Evolutionary conservation across 805 yeast genomes (phyloP).

Genomic region (Yarrowia divulgata): DNA sequence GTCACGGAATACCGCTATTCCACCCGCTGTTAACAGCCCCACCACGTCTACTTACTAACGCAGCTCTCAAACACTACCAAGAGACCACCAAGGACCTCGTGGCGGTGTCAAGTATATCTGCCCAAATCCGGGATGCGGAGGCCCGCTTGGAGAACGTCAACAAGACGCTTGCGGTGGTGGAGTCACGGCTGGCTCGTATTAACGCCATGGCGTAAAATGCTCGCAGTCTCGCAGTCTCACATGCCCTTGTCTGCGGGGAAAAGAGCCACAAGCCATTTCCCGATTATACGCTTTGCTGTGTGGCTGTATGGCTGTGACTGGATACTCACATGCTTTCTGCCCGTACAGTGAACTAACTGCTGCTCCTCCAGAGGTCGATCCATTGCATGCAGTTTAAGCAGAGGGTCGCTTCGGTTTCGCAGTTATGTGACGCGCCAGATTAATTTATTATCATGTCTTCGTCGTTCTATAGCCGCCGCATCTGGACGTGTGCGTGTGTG

Average conservation of each 20-base stretch:
- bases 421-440: too few species aligned
- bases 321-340: background rate
- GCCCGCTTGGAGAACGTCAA: slow-evolving; percentile 41
- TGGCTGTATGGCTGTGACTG: background rate
- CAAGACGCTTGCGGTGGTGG: slow-evolving; percentile 41
- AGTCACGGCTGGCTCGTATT: slow-evolving; percentile 41
- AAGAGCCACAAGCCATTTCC: slow-evolving; percentile 32
- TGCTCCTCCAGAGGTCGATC: background rate
- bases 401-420: too few species aligned
- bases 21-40: too few species aligned
- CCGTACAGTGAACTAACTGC: too few species aligned
- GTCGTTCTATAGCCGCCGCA: too few species aligned
- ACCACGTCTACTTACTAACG: background rate
- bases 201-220: background rate
- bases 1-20: too few species aligned
- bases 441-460: too few species aligned
- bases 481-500: too few species aligned
- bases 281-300: slow-evolving; percentile 6
- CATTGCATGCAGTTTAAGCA: background rate
- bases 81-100: slow-evolving; percentile 23
- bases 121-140: slow-evolving; percentile 33
- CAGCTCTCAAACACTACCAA: slow-evolving; percentile 27
- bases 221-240: background rate
- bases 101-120: slow-evolving; percentile 19
- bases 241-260: slow-evolving; percentile 16